Conservation (phyloP, 352 stramenopile species). For the Globisporangium emineosum region DNA sequence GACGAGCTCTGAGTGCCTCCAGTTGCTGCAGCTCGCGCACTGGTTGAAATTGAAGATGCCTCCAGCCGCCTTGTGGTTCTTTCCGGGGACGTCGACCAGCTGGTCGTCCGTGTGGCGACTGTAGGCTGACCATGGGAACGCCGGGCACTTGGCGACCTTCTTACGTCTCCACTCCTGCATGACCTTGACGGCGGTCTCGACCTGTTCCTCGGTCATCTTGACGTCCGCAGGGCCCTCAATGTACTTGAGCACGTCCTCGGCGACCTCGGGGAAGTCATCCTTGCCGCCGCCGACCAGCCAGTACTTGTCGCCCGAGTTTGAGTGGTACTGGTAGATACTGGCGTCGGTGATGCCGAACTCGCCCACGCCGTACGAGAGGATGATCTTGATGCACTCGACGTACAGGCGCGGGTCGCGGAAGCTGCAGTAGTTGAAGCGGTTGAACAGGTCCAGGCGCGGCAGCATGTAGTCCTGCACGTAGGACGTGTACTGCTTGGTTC, state of each 20-base stretch:
- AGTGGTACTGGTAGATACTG: neutral
- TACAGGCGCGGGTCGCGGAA: neutral
- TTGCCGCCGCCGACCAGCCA: neutral
- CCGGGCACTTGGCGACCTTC: neutral
- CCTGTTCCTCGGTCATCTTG: neutral
- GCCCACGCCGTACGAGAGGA: neutral
- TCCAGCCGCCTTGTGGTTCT: neutral
- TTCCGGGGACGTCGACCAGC: neutral
- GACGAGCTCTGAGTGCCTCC: neutral
- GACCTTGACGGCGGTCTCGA: neutral
- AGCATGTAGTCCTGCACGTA: conserved; percentile 2
- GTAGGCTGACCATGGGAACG: neutral
- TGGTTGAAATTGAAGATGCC: neutral
- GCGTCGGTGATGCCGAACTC: neutral
- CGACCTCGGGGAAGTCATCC: neutral
- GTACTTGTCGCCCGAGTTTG: neutral
- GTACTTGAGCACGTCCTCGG: neutral
- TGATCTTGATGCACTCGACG: conserved; percentile 1
- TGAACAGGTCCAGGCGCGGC: neutral
- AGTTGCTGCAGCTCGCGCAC: neutral
- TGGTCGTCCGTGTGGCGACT: conserved; percentile 1
- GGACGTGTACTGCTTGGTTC: neutral
- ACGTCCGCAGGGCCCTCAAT: neutral
- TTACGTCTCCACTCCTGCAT: neutral
- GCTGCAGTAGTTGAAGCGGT: conserved; percentile 1